Evolutionary conservation across 2,329 filamentous ascomycete species (phyloP).

Genomic region (Raffaelea arxii): DNA sequence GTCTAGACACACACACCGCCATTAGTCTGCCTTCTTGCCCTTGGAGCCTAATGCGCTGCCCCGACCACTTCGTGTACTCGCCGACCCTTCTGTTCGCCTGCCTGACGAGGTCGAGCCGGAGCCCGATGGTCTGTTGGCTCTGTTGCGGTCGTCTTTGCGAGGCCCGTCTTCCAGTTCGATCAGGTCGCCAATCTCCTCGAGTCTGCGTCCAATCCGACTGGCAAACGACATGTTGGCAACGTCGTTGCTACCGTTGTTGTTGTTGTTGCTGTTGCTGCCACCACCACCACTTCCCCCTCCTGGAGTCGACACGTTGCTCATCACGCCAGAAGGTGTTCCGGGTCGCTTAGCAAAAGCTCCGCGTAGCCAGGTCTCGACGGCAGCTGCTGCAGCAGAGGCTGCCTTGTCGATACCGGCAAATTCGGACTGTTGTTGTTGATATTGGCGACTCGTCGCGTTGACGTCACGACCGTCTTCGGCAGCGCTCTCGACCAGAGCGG

Average conservation of each 20-base stretch:
- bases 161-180: conserved; percentile 61
- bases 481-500: conserved; percentile 37
- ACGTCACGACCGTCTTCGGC: conserved; percentile 37
- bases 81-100: conserved; percentile 24
- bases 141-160: conserved; percentile 6
- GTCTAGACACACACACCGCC: neutral
- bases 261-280: conserved; percentile 18
- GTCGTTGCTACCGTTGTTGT: neutral
- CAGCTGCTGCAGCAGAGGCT: conserved; percentile 73
- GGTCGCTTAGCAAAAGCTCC: conserved; percentile 63
- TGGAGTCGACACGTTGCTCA: neutral
- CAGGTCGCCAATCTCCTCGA: conserved; percentile 45
- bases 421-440: no score
- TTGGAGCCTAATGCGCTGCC: conserved; percentile 15
- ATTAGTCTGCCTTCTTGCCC: conserved; percentile 36
- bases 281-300: conserved; percentile 21
- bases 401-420: conserved; percentile 65
- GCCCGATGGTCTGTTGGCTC: conserved; percentile 3
- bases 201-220: conserved; percentile 6
- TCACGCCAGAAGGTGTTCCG: conserved; percentile 31
- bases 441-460: conserved; percentile 21
- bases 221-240: conserved; percentile 10
- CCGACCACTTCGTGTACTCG: conserved; percentile 27
- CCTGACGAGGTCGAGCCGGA: neutral
- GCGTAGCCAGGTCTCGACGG: conserved; percentile 83